Evolutionary conservation across 2,329 filamentous ascomycete genomes (phyloP), one percentile per base, ranked within the genome.

Genomic region (Endoconidiophora laricicola): DNA sequence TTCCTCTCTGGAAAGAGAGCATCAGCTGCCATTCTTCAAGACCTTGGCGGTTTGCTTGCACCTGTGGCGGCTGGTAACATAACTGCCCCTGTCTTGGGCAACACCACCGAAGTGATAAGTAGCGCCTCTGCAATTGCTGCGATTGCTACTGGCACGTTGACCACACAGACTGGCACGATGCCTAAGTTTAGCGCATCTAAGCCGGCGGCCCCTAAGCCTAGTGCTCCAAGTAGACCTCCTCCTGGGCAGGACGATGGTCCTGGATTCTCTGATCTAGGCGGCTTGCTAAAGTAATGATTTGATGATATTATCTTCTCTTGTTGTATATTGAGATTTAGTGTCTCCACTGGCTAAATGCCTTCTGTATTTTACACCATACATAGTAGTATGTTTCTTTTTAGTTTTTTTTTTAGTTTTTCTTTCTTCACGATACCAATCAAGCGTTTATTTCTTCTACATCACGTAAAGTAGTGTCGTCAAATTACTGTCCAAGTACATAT

Each of bases 11-110:
- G 73, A 3, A 66, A 72, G 5, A 63, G 73, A 41, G 76, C 76
- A 2, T 79, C 75, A 2, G 68, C 72, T 1, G 70, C 74, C 0
- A 58, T 79, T n/a, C 61, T 80, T 4, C 73, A 76, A 55, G 77
- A 80, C 55, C 59, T 79, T 1, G 71, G 74, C 6, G 75, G 72
- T 1, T 63, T 78, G 14, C 59, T 79, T 4, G 65, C 63, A 2
- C 69, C 73, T 1, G 59, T 63, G 41, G 55, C 36, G 10, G 26
- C 33, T 24, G 12, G 7, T 9, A 33, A 33, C 7, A 18, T 18
- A 16, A 5, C 23, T 26, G 23, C 22, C 16, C 22, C 42, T n/a
- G 42, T 14, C 14, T 6, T 16, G 23, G 42, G 42, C 3, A 26
- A n/a, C 14, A 44, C 42, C 6, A 16, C 42, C 7, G 22, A 24